Base-by-base conservation (phyloP, 805 yeast species). In the Ogataea nonfermentans region DNA sequence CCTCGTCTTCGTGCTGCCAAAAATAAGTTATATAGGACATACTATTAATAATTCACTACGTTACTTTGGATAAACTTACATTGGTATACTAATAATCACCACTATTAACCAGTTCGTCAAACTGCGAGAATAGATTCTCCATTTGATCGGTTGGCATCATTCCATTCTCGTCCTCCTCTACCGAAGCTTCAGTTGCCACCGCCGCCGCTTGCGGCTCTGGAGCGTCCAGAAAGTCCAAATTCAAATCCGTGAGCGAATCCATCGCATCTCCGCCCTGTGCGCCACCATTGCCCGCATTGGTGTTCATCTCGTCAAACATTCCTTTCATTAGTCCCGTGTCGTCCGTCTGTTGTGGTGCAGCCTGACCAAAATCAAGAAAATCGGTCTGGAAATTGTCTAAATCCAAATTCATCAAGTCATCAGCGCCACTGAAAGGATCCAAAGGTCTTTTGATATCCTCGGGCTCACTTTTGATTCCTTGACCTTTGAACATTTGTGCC, bases 111-210 rank as follows among this genome's bases (percentile, higher is more conserved):
- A 57, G 43, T 27, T 58, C 63, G 42, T 59, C 64, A 42, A 59
- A 59, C 33, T 59, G 62, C 33, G 57, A 51, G 24, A 59, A 56
- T 28, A 59, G 44, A 35, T 59, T 50, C 39, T 59, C 62, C 62
- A 56, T 59, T 37, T 58, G 60, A 35, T 58, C 64, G 11, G 55
- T 43, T 4, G 61, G 57, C 61, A 57, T 48, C 26, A 53, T 24
- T 19, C 35, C 31, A 10, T 32, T 20, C 13, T 47, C 48, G 25
- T 46, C 50, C 7, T 32, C 46, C 16, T 33, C 32, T 13, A 14
- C 34, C n/a, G 28, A 20, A 4, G 32, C 26, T 27, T 28, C 32
- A 8, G 35, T 11, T 6, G 31, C 39, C n/a, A 22, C 9, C 28
- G 22, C 27, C 40, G 41, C 43, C 6, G 28, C 26, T 28, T 25